Percentiles rank a stretch among this genome's conserved stretches.
Evolutionary conservation across 768 basidiomycete species (phyloP).

Genomic region (Auricularia sp.): DNA sequence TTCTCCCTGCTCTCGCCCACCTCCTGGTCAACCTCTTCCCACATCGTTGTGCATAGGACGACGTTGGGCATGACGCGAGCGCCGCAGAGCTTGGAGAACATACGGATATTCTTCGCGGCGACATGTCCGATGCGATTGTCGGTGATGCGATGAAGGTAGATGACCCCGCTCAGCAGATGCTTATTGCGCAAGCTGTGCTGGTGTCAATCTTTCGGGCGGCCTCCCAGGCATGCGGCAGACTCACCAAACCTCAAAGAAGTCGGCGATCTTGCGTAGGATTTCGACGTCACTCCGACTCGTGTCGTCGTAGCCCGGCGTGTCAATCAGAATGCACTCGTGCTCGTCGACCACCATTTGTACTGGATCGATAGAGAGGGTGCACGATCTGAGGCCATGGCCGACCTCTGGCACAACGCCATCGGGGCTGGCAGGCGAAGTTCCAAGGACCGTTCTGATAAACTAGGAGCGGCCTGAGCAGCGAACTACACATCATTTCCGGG

Average conservation of each 20-base stretch:
- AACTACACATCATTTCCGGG: not conserved
- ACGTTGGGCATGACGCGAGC: constrained; percentile 4
- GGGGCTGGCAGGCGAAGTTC: not conserved
- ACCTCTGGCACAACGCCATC: not conserved
- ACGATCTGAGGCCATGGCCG: constrained; percentile 10
- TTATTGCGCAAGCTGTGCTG: not conserved
- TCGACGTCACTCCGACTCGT: constrained; percentile 15
- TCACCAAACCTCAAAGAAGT: constrained; percentile 6
- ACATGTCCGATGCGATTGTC: not conserved
- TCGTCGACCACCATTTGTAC: not conserved
- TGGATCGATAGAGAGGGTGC: constrained; percentile 9
- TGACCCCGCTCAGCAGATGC: constrained; percentile 4
- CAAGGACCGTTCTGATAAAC: not conserved
- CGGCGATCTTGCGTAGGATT: constrained; percentile 18
- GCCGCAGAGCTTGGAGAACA: constrained; percentile 6
- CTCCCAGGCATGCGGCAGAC: not conserved
- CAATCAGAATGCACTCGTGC: constrained; percentile 4
- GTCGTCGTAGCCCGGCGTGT: constrained; percentile 16
- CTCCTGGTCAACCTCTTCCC: constrained; percentile 9
- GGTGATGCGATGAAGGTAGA: constrained; percentile 8
- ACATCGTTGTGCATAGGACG: constrained; percentile 8
- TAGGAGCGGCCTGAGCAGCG: not conserved
- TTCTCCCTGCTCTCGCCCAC: constrained; percentile 11
- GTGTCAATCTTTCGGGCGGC: not conserved
- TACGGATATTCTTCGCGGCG: constrained; percentile 1